Base-by-base conservation (phyloP, 345 rosid genomes). In the Eucalyptus tenuipes region DNA sequence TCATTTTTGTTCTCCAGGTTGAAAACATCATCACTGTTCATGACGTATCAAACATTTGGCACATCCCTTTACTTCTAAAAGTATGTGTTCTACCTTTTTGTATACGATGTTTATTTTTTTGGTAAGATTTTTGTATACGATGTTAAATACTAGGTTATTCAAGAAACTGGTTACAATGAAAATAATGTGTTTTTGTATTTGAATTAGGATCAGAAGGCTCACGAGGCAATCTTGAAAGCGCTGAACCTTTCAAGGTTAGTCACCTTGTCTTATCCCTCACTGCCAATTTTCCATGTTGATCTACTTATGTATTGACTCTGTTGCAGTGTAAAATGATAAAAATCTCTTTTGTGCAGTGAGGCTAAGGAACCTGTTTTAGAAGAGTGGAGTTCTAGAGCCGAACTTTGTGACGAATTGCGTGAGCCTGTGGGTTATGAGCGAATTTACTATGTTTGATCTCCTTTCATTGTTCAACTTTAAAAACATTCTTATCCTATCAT, bases 31-130 rank as follows among this genome's bases (percentile, higher is more conserved):
- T 98, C 91, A 94, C 98, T 90, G 94, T 98, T 86, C 93, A 94
- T 80, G 99, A 98, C 89, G 98, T 97, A 87, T 92, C 99, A 86
- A 98, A 98, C 92, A 98, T 98, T 89, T 98, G 99, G 99, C 97
- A 98, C 86, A 92, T 98, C 90, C 99, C 99, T 86, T 91, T 95
- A 91, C 96, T 98, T 89, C 92, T 98, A 50, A 94, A 94, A 91
- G 99, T 98, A 91, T 92, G 97, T 1, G 9, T 75, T 75, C 7
- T 75, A 17, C 84, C 45, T 37, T 71, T 71, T 37, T 20, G 47
- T 75, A 75, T 75, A 22, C 22, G 20, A 66, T 16, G 42, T 66
- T 66, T n/a, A n/a, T n/a, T n/a, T n/a, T n/a, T n/a, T n/a, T n/a
- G n/a, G n/a, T n/a, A n/a, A n/a, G n/a, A n/a, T 37, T 71, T 71